Conservation (phyloP, 257 asterid genomes). For the Fraxinus pennsylvanica region DNA sequence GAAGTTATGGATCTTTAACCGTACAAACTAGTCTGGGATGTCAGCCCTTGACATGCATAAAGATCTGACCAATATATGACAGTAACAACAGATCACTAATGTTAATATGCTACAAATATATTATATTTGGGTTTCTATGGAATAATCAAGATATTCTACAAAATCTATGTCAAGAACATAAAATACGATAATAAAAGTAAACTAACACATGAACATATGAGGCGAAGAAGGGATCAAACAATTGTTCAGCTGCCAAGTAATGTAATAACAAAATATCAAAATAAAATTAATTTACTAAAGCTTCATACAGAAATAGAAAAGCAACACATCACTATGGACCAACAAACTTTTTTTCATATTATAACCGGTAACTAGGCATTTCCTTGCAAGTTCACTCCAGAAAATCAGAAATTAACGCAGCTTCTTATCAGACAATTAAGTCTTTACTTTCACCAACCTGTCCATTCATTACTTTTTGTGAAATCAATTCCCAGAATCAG, state of each 20-base stretch:
- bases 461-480: slow-evolving; percentile 91
- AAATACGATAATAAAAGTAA: not conserved
- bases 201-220: slow-evolving; percentile 1
- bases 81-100: not conserved
- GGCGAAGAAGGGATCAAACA: slow-evolving; percentile 5
- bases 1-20: not conserved
- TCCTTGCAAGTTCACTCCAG: not conserved
- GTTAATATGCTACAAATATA: not conserved
- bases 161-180: not conserved
- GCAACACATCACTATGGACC: not conserved
- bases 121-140: not conserved
- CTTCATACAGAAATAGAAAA: not conserved
- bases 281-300: slow-evolving; percentile 15
- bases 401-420: slow-evolving; percentile 1
- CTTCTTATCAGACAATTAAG: slow-evolving; percentile 24
- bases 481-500: slow-evolving; percentile 80
- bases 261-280: not conserved
- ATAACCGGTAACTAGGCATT: not conserved
- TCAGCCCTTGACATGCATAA: not conserved
- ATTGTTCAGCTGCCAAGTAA: slow-evolving; percentile 7
- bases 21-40: not conserved
- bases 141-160: not conserved
- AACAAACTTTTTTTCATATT: not conserved
- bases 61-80: not conserved
- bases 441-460: slow-evolving; percentile 46